Base-by-base conservation (phyloP, 2,329 filamentous ascomycete genomes). In the Fonsecaea pedrosoi region DNA sequence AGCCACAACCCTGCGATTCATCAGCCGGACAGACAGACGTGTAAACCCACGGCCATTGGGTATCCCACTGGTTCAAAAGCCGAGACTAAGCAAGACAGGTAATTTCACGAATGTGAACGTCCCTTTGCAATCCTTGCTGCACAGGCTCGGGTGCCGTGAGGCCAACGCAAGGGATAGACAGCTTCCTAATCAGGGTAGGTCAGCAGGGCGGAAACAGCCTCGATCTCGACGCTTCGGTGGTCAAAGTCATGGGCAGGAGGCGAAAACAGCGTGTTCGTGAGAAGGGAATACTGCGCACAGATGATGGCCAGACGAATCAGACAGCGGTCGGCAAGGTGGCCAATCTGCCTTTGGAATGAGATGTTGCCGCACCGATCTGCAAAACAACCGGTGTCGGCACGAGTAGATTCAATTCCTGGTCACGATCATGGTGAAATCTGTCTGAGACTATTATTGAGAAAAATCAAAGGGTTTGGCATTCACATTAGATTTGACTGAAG, bases 61-160 rank as follows among this genome's bases (percentile, higher is more conserved):
- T 57, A 42, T 58, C 56, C 38, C 38, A 59, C 50, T 54, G 25
- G 62, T 64, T 63, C 68, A 68, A 60, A 60, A 68, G 64, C 68
- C 62, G 59, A 54, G 55, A 40, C 45, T 57, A 61, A 64, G 65
- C 67, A 71, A 71, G 69, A 71, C 69, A 70, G 56, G 65, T 56
- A 71, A 69, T 71, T 54, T 70, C 66, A 60, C 34, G 38, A 30
- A 48, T 50, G 37, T 48, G 50, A 48, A 30, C 25, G 25, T 48
- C 58, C 60, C 45, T 61, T 61, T 68, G n/a, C 57, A 18, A 60
- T 71, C 69, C 69, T 69, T 71, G 54, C 69, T 65, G 69, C 67
- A 64, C 61, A 53, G 69, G 66, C 55, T 42, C 34, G 25, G 56
- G 60, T 32, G 64, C 45, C n/a, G 40, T 30, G 60, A 54, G 53